Evolutionary conservation across 1,284 basidiomycete genomes (phyloP).

Genomic region (Heterobasidion parviporum): DNA sequence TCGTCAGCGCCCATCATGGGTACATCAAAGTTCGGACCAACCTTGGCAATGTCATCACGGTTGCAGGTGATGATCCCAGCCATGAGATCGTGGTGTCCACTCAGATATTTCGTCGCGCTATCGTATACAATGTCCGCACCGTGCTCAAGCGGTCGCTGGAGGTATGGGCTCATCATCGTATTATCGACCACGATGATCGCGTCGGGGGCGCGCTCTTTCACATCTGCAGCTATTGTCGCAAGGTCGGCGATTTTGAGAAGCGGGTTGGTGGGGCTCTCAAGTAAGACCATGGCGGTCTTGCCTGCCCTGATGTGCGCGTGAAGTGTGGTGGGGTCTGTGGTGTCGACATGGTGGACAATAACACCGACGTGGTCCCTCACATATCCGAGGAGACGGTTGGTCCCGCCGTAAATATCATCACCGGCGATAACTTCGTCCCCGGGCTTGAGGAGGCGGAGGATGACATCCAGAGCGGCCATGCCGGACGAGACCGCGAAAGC

Average conservation of each 20-base stretch:
- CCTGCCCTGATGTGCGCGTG: constrained; percentile 56
- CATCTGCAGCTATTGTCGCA: constrained; percentile 69
- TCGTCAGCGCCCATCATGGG: neutral
- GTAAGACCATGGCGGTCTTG: constrained; percentile 87
- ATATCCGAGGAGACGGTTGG: constrained; percentile 93
- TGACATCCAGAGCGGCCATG: constrained; percentile 97
- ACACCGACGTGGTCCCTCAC: constrained; percentile 85
- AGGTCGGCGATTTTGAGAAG: constrained; percentile 94
- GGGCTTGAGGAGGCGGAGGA: constrained; percentile 89
- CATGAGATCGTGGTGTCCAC: constrained; percentile 99
- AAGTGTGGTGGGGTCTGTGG: constrained; percentile 67
- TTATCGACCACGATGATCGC: constrained; percentile 94
- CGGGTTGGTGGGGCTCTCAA: constrained; percentile 98
- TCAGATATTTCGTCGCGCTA: constrained; percentile 96
- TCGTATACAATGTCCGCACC: constrained; percentile 98
- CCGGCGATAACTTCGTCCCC: constrained; percentile 94
- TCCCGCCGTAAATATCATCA: constrained; percentile 97
- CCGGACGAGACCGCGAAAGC: constrained; percentile 92
- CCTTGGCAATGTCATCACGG: constrained; percentile 85
- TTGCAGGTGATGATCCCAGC: constrained; percentile 92
- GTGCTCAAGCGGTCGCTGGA: constrained; percentile 92
- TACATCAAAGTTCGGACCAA: constrained; percentile 19
- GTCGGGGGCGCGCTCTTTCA: constrained; percentile 75
- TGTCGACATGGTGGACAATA: constrained; percentile 91
- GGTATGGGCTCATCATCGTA: constrained; percentile 99